These are phyloP conservation scores for Leccinum broughii DNA, from an alignment of 768 basidiomycete species.

Conservation along the genomic window DNA sequence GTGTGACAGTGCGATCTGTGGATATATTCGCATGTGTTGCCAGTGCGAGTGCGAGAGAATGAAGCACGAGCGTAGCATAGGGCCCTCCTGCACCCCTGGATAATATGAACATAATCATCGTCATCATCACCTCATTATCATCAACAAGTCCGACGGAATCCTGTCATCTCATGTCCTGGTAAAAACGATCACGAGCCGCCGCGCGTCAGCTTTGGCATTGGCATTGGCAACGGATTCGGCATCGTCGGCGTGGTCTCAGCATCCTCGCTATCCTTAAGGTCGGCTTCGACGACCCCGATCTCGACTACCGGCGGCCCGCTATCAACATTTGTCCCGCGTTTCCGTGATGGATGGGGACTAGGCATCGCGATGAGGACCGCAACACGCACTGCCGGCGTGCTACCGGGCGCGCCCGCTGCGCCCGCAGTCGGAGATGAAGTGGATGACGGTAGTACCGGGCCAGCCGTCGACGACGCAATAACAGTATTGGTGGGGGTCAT, in stretches of 20 bases:
- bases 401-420: neutral
- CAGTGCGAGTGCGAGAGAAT: neutral
- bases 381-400: conserved; percentile 34
- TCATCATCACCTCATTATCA: neutral
- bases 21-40: neutral
- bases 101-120: neutral
- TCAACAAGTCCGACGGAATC: neutral
- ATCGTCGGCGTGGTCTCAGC: neutral
- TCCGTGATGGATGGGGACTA: neutral
- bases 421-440: conserved; percentile 12
- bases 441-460: neutral
- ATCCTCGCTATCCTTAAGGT: conserved; percentile 8
- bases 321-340: conserved; percentile 17
- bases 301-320: conserved; percentile 35
- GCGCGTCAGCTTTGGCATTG: neutral
- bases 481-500: neutral
- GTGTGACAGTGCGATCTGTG: neutral
- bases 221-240: neutral
- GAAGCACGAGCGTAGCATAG: neutral
- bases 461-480: conserved; percentile 3
- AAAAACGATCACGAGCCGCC: neutral
- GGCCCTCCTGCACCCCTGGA: neutral
- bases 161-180: neutral
- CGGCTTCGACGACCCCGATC: conserved; percentile 31
- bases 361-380: conserved; percentile 51